Percentiles rank a stretch among this genome's conserved stretches.
Conservation (phyloP, 306 rosid genomes). For the Pterocarpus santalinus region DNA sequence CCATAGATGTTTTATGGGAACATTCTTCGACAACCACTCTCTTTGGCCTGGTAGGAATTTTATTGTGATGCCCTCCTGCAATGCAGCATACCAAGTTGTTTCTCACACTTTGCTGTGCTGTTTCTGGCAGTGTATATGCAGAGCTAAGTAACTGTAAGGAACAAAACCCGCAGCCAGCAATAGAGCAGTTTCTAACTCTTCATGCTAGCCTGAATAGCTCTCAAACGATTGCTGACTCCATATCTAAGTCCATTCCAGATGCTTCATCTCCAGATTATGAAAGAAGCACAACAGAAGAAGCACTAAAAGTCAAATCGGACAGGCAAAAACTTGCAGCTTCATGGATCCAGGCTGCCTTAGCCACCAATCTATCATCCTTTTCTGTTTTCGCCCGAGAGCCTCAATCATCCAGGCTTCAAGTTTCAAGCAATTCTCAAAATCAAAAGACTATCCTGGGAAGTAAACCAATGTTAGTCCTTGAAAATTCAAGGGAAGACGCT, state of each 20-base stretch:
- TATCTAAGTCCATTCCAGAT: conserved; percentile 62
- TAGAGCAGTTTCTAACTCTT: conserved; percentile 85
- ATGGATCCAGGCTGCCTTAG: conserved; percentile 93
- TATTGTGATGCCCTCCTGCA: background rate
- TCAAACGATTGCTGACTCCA: conserved; percentile 65
- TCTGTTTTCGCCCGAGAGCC: conserved; percentile 68
- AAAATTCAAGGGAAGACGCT: conserved; percentile 57
- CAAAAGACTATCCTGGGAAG: conserved; percentile 63
- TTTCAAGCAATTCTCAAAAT: conserved; percentile 62
- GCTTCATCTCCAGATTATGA: conserved; percentile 68
- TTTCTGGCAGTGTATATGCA: conserved; percentile 73
- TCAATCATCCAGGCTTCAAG: conserved; percentile 50
- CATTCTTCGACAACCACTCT: background rate
- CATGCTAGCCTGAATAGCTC: conserved; percentile 69
- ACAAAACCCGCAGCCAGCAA: conserved; percentile 78
- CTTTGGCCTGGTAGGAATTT: conserved; percentile 10
- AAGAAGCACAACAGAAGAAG: conserved; percentile 69
- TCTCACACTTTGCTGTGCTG: conserved; percentile 38
- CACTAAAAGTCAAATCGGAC: conserved; percentile 63
- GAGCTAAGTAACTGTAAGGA: conserved; percentile 77
- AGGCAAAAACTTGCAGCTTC: conserved; percentile 71
- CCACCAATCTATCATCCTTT: conserved; percentile 82
- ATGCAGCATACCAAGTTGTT: conserved; percentile 31
- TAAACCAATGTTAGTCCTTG: conserved; percentile 71
- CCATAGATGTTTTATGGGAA: background rate